A percentile compares a stretch with the other conserved stretches of the same genome.
Evolutionary conservation across 306 rosid genomes (phyloP).

Genomic region (Castanea crenata): DNA sequence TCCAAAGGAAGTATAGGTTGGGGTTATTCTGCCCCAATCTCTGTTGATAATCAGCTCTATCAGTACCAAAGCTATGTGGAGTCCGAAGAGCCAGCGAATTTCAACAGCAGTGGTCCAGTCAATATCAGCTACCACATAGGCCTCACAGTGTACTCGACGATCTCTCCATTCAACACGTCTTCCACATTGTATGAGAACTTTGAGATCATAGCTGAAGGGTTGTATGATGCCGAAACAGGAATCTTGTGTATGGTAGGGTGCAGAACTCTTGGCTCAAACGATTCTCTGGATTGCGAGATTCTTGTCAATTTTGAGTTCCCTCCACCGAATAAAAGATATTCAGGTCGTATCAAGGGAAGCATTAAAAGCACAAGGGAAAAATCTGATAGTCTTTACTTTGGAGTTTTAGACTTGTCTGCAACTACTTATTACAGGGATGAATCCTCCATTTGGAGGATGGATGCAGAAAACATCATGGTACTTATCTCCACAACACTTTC

Average conservation of each 20-base stretch:
- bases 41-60: too few species aligned
- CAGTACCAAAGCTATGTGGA: too few species aligned
- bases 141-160: too few species aligned
- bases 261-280: slow-evolving; percentile 20
- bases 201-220: slow-evolving; percentile 55
- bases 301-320: slow-evolving; percentile 53
- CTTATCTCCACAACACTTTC: slow-evolving; percentile 49
- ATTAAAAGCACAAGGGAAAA: slow-evolving; percentile 46
- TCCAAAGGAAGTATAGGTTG: too few species aligned
- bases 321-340: slow-evolving; percentile 3
- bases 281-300: slow-evolving; percentile 49
- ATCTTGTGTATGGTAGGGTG: slow-evolving; percentile 69
- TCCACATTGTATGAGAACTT: background rate
- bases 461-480: slow-evolving; percentile 50
- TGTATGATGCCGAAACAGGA: slow-evolving; percentile 50
- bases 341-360: slow-evolving; percentile 32
- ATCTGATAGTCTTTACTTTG: slow-evolving; percentile 49
- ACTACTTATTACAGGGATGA: background rate
- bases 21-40: too few species aligned
- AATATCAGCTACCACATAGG: too few species aligned
- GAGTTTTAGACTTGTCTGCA: slow-evolving; percentile 30
- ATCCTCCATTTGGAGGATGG: slow-evolving; percentile 44
- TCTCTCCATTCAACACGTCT: background rate
- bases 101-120: too few species aligned
- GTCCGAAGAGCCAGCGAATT: too few species aligned